phyloP scores from a whole-genome alignment of 164 flowering plant genomes.

The Sextonia rubra region DNA sequence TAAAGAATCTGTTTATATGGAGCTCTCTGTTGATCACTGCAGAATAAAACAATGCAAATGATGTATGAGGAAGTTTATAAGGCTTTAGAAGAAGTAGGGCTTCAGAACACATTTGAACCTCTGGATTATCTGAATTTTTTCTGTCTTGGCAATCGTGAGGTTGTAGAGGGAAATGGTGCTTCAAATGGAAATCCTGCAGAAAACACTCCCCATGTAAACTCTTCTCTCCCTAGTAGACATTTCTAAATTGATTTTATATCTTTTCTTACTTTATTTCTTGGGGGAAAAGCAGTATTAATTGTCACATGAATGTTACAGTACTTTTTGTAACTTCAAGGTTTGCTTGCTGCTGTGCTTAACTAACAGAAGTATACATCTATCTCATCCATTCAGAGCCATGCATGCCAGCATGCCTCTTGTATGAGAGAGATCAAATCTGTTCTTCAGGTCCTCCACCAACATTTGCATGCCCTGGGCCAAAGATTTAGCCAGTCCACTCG shows the following conservation, averaged over 20 bases:
- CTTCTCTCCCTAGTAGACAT: neutral
- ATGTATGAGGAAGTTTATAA: slow-evolving; percentile 91
- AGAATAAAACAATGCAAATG: slow-evolving; percentile 99
- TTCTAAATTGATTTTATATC: neutral
- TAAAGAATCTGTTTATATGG: neutral
- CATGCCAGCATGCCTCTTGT: neutral
- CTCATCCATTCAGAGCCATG: neutral
- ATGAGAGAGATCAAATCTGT: neutral
- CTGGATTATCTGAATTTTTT: slow-evolving; percentile 89
- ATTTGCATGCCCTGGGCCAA: neutral
- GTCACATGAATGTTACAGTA: neutral
- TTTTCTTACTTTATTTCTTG: too few relatives aligned
- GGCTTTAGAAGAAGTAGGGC: slow-evolving; percentile 86
- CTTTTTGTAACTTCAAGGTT: too few relatives aligned
- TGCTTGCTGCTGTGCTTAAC: too few relatives aligned
- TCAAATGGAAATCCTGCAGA: slow-evolving; percentile 36
- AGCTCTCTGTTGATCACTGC: slow-evolving; percentile 22
- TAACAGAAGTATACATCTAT: too few relatives aligned
- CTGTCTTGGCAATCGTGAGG: slow-evolving; percentile 94
- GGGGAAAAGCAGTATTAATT: neutral
- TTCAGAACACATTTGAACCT: slow-evolving; percentile 65
- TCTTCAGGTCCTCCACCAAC: neutral
- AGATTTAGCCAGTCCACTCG: neutral
- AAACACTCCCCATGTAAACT: slow-evolving; percentile 67
- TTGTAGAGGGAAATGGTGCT: slow-evolving; percentile 29